Evolutionary conservation across 768 basidiomycete genomes (phyloP), one percentile per base, ranked within the genome.

Genomic region (Leccinum boreale): DNA sequence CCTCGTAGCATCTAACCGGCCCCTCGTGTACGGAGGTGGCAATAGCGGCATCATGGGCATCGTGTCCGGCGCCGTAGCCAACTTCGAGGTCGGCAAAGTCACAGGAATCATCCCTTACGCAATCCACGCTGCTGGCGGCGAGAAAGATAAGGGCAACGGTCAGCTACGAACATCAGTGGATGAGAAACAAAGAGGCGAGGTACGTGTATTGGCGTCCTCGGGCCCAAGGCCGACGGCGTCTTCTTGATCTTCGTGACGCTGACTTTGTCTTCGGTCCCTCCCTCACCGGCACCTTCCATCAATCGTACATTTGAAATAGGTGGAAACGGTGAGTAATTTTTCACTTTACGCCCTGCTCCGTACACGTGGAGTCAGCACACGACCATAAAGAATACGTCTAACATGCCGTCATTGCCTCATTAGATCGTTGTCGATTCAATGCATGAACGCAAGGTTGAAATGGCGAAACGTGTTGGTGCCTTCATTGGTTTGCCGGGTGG

Each of bases 401-500:
- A 66, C 58, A 26, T 39, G 19, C 19, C n/a, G 5, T 28, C 52
- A 36, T 51, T 36, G 44, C 47, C 28, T n/a, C 59, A 59, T 53
- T 51, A 89, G 84, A 77, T 92, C 53, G 70, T 93, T 7, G 90
- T 92, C 2, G 76, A 83, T 58, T 88, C 88, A 0, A 94, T 93
- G 90, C 90, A 92, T 61, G 86, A 94, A 65, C 85, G 95, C 14
- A 98, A 98, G 68, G 79, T 89, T 9, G 85, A 90, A 69, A 97
- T 98, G 94, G 94, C 95, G 0, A 82, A 82, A 61, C 78, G 89
- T 9, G 84, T 83, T 0, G 79, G 81, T 17, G 94, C 86, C 0
- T 99, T 99, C 65, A 76, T 98, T 49, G 92, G 86, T 11, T 76
- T 99, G 19, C 95, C 96, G 1, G 96, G 96, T 19, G 96, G 96